These are phyloP conservation scores for Mycena galopus DNA, from an alignment of 768 basidiomycete genomes.

Conservation along the genomic window DNA sequence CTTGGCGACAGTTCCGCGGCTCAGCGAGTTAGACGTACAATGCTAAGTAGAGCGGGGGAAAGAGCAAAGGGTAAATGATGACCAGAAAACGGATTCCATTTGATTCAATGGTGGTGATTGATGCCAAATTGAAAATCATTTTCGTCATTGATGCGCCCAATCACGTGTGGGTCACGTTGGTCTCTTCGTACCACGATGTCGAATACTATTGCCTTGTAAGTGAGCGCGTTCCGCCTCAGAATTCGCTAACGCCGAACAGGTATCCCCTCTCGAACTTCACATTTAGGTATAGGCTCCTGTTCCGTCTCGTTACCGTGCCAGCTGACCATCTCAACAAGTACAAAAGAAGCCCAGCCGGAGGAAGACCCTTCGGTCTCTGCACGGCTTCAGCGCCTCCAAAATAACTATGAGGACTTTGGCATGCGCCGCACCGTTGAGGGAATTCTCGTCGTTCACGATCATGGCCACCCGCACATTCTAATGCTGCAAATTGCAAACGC, in stretches of 20 bases:
- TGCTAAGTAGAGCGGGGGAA: no score
- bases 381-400: constrained; percentile 92
- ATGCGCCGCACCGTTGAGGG: constrained; percentile 97
- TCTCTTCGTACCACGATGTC: constrained; percentile 52
- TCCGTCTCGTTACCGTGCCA: constrained; percentile 23
- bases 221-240: neutral
- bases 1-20: neutral
- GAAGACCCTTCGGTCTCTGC: constrained; percentile 98
- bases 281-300: constrained; percentile 70
- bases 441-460: constrained; percentile 92
- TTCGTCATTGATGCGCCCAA: neutral
- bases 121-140: no score
- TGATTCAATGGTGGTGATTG: no score
- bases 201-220: constrained; percentile 66
- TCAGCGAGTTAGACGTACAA: no score
- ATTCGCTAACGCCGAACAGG: constrained; percentile 50
- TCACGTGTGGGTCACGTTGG: neutral
- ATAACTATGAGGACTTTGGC: constrained; percentile 97
- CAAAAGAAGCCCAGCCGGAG: constrained; percentile 96
- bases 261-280: constrained; percentile 93
- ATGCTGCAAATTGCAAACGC: constrained; percentile 99
- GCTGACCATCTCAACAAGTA: constrained; percentile 65
- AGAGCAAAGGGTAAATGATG: no score
- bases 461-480: constrained; percentile 96
- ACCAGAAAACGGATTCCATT: no score